A percentile compares a stretch with the other conserved stretches of the same genome.
phyloP scores from a whole-genome alignment of 805 yeast genomes.

The Debaryomyces prosopidis region DNA sequence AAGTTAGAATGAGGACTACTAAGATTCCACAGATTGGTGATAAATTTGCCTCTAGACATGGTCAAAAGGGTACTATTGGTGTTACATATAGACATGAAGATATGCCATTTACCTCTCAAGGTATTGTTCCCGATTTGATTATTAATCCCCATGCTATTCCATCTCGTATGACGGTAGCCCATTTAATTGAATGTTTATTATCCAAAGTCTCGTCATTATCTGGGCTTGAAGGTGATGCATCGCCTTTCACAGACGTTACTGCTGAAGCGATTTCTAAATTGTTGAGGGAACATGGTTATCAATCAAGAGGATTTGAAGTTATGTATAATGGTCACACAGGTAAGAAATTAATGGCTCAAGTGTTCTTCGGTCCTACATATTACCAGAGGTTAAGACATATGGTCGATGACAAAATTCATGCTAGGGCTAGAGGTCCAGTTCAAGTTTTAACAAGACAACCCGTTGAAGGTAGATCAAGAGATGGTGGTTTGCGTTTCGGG shows the following conservation, averaged over 20 bases:
- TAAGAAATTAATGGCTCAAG: slow-evolving; percentile 95
- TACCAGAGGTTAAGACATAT: slow-evolving; percentile 98
- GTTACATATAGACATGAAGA: slow-evolving; percentile 97
- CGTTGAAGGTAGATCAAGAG: slow-evolving; percentile 98
- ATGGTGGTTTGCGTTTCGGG: slow-evolving; percentile 98
- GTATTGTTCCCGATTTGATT: slow-evolving; percentile 94
- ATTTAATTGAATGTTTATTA: slow-evolving; percentile 95
- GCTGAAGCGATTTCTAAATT: slow-evolving; percentile 95
- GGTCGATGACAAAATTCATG: slow-evolving; percentile 99
- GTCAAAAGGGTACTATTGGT: slow-evolving; percentile 99
- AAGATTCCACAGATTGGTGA: slow-evolving; percentile 99
- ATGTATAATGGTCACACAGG: slow-evolving; percentile 99
- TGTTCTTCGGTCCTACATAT: slow-evolving; percentile 99
- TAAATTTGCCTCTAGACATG: slow-evolving; percentile 98
- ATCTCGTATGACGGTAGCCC: slow-evolving; percentile 99
- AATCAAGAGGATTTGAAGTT: slow-evolving; percentile 97
- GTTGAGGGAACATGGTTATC: slow-evolving; percentile 93
- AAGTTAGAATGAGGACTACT: slow-evolving; percentile 98
- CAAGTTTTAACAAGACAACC: slow-evolving; percentile 98
- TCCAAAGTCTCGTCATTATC: slow-evolving; percentile 93
- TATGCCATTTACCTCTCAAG: slow-evolving; percentile 96
- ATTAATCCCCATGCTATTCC: slow-evolving; percentile 99
- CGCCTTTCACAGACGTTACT: slow-evolving; percentile 97
- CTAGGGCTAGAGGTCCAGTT: slow-evolving; percentile 98
- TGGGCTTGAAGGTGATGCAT: slow-evolving; percentile 98